Conservation (phyloP, 768 basidiomycete species). For the Pleurotus djamor region DNA sequence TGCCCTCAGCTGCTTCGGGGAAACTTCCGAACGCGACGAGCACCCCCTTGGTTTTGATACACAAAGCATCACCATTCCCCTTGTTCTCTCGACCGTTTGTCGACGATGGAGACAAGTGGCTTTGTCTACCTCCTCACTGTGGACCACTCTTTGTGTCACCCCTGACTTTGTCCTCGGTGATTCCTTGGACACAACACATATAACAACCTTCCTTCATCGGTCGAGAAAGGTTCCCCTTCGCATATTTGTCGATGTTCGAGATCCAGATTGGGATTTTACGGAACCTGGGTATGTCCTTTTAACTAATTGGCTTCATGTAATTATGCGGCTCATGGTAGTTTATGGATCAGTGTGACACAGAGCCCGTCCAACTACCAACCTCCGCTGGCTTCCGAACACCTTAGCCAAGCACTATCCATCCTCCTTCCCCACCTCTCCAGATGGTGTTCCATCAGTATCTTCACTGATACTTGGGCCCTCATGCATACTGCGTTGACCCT, state of each 20-base stretch:
- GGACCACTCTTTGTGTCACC: slow-evolving; percentile 55
- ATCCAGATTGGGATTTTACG: slow-evolving; percentile 56
- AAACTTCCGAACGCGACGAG: slow-evolving; percentile 15
- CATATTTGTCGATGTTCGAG: slow-evolving; percentile 57
- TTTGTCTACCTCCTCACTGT: slow-evolving; percentile 44
- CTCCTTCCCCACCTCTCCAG: slow-evolving; percentile 50
- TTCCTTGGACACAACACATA: slow-evolving; percentile 31
- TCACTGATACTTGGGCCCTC: slow-evolving; percentile 57
- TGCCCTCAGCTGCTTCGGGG: slow-evolving; percentile 36
- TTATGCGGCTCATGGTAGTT: background rate
- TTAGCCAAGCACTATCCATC: slow-evolving; percentile 41
- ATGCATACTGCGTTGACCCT: slow-evolving; percentile 49
- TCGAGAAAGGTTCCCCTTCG: slow-evolving; percentile 49
- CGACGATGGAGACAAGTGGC: slow-evolving; percentile 53
- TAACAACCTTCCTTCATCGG: slow-evolving; percentile 39
- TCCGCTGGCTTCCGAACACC: slow-evolving; percentile 39
- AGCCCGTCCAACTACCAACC: slow-evolving; percentile 29
- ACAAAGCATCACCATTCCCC: slow-evolving; percentile 41
- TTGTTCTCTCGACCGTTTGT: slow-evolving; percentile 45
- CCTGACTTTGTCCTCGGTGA: slow-evolving; percentile 16
- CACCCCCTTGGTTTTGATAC: slow-evolving; percentile 30
- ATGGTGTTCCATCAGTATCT: slow-evolving; percentile 51
- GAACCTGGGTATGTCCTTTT: slow-evolving; percentile 41
- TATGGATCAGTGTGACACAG: slow-evolving; percentile 14
- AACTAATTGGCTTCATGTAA: slow-evolving; percentile 7